Evolutionary conservation across 257 asterid species (phyloP), one percentile per base, ranked within the genome.

Genomic region (Ajuga chamaepitys): DNA sequence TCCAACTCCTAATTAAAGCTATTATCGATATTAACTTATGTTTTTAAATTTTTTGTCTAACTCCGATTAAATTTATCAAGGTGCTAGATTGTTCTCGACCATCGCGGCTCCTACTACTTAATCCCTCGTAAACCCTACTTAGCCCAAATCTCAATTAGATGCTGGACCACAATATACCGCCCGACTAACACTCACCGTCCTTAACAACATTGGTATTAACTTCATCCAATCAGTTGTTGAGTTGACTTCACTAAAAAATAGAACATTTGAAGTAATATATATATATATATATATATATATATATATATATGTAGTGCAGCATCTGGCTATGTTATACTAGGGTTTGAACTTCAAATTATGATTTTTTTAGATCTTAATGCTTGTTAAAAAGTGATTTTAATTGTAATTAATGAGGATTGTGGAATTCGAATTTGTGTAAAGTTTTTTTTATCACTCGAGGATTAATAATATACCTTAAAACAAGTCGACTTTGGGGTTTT

Each of bases 171-270:
- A n/a, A n/a, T n/a, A n/a, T n/a, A n/a, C n/a, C n/a, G n/a, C n/a
- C n/a, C n/a, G n/a, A n/a, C n/a, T n/a, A n/a, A n/a, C n/a, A n/a
- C n/a, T n/a, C n/a, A n/a, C n/a, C n/a, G n/a, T n/a, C n/a, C n/a
- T n/a, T n/a, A n/a, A n/a, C n/a, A 45, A 14, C 34, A 45, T 10
- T 56, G 25, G 58, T 47, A 20, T 22, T 17, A 44, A 30, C 62
- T 17, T 21, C 14, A 45, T n/a, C 79, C 72, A 69, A 56, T 75
- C 73, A 69, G 22, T 60, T 47, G 44, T 60, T 24, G 66, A 20
- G 76, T 75, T 68, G 81, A 72, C 84, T 68, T 72, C 11, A n/a
- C 56, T 44, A 11, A 16, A 46, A 66, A 66, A 44, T 42, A 58
- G 24, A 51, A 25, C 26, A 24, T 21, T 30, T 65, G 9, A n/a